Base-by-base conservation (phyloP, 306 rosid genomes). In the Trichosanthes truncata region DNA sequence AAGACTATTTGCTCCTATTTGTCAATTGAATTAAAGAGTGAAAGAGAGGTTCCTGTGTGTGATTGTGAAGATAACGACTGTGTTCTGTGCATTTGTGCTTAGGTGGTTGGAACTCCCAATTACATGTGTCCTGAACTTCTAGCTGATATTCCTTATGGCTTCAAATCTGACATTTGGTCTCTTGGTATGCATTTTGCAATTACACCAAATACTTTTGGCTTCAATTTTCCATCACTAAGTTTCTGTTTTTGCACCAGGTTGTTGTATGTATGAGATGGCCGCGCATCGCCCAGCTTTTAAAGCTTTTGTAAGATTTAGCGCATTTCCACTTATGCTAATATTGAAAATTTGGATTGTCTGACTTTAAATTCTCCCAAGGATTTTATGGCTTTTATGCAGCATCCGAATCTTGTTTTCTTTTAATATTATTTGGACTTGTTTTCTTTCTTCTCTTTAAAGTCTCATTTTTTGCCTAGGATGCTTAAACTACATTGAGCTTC, bases 61-160 rank as follows among this genome's bases (percentile, higher is more conserved):
- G 63, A 29, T 38, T 9, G 13, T 67, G 79, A 74, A 75, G 52
- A 76, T 76, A 59, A 59, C 60, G 17, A 51, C 20, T 13, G 45
- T 13, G 38, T 59, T 45, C 56, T 51, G 5, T 84, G 72, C 60
- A 41, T 73, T 36, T 59, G 38, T 80, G 23, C 56, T 69, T 89
- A 96, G 99, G 99, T 96, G 48, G 99, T 96, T 11, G 99, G 99
- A 84, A 96, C 99, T 85, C 99, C 99, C 38, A 96, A 96, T 85
- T 96, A 96, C 84, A 96, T 96, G 99, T 96, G 99, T 86, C 99
- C 99, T 74, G 99, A 96, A 89, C 93, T 96, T 76, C 96, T 96
- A 79, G 98, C 99, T 6, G 99, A 96, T 85, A 96, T 96, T 84
- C 99, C 99, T 14, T 96, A 96, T 76, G 99, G 99, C 82, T 96